Percentiles rank a stretch among this genome's conserved stretches.
phyloP scores from a whole-genome alignment of 2,329 filamentous ascomycete species.

The Trematosphaeria pertusa region DNA sequence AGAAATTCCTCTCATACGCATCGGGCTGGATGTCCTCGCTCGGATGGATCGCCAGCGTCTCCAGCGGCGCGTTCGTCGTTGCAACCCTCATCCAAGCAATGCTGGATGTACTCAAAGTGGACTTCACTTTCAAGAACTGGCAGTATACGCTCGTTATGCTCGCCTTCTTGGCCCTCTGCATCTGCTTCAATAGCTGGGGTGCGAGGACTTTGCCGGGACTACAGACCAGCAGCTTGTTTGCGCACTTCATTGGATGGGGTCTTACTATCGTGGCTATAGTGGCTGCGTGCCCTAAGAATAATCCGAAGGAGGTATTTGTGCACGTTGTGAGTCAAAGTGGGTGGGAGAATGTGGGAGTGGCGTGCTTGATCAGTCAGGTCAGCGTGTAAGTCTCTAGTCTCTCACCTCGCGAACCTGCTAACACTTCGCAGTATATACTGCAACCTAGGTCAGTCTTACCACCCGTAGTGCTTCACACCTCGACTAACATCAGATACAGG shows the following conservation, averaged over 20 bases:
- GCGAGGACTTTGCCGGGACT: slow-evolving; percentile 44
- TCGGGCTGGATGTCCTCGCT: slow-evolving; percentile 46
- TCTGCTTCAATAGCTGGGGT: slow-evolving; percentile 51
- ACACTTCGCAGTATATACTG: slow-evolving; percentile 9
- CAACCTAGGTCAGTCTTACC: slow-evolving; percentile 6
- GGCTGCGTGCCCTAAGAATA: slow-evolving; percentile 21
- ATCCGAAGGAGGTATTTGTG: slow-evolving; percentile 12
- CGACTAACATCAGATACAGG: neutral
- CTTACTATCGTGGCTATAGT: slow-evolving; percentile 28
- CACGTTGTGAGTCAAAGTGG: slow-evolving; percentile 21
- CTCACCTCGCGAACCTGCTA: slow-evolving; percentile 53
- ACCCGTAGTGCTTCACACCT: neutral
- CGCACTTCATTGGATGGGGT: slow-evolving; percentile 27
- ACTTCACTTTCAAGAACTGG: slow-evolving; percentile 34
- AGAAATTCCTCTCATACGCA: slow-evolving; percentile 46
- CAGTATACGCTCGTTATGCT: slow-evolving; percentile 37
- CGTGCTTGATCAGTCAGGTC: slow-evolving; percentile 24
- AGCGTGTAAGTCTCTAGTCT: slow-evolving; percentile 24
- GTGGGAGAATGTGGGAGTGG: slow-evolving; percentile 21
- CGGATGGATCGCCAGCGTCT: slow-evolving; percentile 43
- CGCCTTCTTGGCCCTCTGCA: slow-evolving; percentile 30
- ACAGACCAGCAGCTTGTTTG: slow-evolving; percentile 31
- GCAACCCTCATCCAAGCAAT: slow-evolving; percentile 46
- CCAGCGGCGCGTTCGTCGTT: slow-evolving; percentile 44
- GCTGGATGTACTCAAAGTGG: slow-evolving; percentile 36